Percentiles rank a stretch among this genome's conserved stretches.
phyloP scores from a whole-genome alignment of 2,329 filamentous ascomycete genomes.

The Colletotrichum paranaense region DNA sequence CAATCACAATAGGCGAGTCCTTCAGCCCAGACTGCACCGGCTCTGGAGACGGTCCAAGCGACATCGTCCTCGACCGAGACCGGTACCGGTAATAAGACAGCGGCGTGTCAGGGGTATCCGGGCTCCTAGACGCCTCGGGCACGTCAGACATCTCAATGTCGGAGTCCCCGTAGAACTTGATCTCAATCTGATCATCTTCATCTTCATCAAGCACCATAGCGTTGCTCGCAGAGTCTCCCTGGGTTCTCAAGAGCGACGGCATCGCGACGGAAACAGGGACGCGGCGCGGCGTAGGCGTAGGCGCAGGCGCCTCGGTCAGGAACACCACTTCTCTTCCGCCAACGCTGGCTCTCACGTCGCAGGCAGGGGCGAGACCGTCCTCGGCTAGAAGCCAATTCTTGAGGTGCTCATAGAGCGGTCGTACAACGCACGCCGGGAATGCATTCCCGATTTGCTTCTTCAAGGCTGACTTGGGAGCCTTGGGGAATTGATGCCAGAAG shows the following conservation, averaged over 20 bases:
- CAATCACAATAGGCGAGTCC: background rate
- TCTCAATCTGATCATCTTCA: slow-evolving; percentile 13
- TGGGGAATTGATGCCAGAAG: slow-evolving; percentile 65
- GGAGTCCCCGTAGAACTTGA: slow-evolving; percentile 17
- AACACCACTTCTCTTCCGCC: slow-evolving; percentile 21
- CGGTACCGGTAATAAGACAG: background rate
- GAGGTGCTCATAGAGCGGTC: slow-evolving; percentile 61
- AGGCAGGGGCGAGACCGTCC: slow-evolving; percentile 46
- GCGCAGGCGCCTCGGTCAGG: slow-evolving; percentile 10
- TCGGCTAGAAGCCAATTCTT: slow-evolving; percentile 55
- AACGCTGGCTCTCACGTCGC: slow-evolving; percentile 1
- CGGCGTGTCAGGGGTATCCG: background rate
- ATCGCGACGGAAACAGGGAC: background rate
- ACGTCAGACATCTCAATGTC: slow-evolving; percentile 20
- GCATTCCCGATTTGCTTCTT: slow-evolving; percentile 83
- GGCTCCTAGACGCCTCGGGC: background rate
- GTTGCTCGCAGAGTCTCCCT: background rate
- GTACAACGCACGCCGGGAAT: slow-evolving; percentile 72
- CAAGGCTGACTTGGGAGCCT: slow-evolving; percentile 45
- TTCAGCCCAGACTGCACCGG: background rate
- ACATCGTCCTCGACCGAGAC: slow-evolving; percentile 7
- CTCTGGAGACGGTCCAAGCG: background rate
- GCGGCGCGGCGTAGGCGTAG: background rate
- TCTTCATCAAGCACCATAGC: background rate
- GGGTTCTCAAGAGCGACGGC: background rate